Evolutionary conservation across 495 filamentous ascomycete species (phyloP).

Genomic region (Sabuloglossum arenarium): DNA sequence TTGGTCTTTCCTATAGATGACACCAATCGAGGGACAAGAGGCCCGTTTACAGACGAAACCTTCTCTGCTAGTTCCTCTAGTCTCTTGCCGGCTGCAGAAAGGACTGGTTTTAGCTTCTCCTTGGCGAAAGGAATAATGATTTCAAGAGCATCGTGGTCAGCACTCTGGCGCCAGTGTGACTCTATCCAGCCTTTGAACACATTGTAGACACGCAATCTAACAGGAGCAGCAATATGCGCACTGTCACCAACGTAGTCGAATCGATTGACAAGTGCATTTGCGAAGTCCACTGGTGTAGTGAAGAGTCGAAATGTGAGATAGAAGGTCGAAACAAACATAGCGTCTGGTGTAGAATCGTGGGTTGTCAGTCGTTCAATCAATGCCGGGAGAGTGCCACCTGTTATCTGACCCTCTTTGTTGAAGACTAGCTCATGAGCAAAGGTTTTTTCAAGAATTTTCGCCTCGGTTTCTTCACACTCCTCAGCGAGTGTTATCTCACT

Average conservation of each 20-base stretch:
- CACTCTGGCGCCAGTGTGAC: constrained; percentile 74
- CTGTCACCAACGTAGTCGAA: constrained; percentile 81
- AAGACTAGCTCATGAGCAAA: constrained; percentile 76
- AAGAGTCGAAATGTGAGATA: constrained; percentile 96
- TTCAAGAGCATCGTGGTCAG: constrained; percentile 51
- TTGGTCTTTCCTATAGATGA: constrained; percentile 80
- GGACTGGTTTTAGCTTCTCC: constrained; percentile 37
- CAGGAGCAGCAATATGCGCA: constrained; percentile 48
- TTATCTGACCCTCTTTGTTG: constrained; percentile 90
- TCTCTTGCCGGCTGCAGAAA: constrained; percentile 62
- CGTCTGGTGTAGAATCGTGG: constrained; percentile 81
- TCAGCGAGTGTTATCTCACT: constrained; percentile 46
- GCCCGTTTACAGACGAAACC: constrained; percentile 54
- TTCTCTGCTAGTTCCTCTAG: constrained; percentile 61
- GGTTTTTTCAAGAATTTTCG: constrained; percentile 62
- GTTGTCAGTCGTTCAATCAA: constrained; percentile 86
- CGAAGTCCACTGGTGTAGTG: constrained; percentile 59
- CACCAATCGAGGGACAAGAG: constrained; percentile 65
- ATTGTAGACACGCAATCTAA: constrained; percentile 85
- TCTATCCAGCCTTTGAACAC: constrained; percentile 95
- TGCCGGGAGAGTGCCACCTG: constrained; percentile 76
- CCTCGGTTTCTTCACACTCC: constrained; percentile 56
- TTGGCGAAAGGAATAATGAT: constrained; percentile 63
- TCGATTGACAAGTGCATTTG: constrained; percentile 61
- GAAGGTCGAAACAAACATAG: constrained; percentile 83